Evolutionary conservation across 2,329 filamentous ascomycete species (phyloP).

Genomic region (Exophiala phaeomuriformis): DNA sequence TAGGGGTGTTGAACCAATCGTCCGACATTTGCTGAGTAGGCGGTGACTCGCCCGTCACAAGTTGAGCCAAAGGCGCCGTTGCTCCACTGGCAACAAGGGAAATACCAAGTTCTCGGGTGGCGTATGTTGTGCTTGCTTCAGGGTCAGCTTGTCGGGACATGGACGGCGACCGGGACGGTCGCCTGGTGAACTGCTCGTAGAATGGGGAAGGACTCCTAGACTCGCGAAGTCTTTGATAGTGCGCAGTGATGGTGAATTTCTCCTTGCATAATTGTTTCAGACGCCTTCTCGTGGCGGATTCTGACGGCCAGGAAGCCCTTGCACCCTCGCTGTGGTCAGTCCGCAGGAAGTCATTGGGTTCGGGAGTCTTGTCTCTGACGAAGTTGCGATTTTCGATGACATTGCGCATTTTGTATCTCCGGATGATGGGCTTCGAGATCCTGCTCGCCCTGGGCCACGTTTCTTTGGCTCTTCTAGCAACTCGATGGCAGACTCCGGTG

Average conservation of each 20-base stretch:
- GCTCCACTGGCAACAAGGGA: conserved; percentile 38
- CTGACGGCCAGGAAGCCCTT: conserved; percentile 48
- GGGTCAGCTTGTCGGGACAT: conserved; percentile 21
- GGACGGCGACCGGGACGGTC: conserved; percentile 22
- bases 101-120: conserved; percentile 40
- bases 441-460: conserved; percentile 46
- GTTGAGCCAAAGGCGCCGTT: conserved; percentile 33
- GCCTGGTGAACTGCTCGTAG: conserved; percentile 33
- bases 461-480: conserved; percentile 54
- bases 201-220: conserved; percentile 56
- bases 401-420: conserved; percentile 25
- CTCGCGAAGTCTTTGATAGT: conserved; percentile 57
- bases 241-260: conserved; percentile 55
- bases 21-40: conserved; percentile 24
- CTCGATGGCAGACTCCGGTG: conserved; percentile 56
- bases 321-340: conserved; percentile 22
- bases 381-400: conserved; percentile 21
- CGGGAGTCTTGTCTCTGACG: conserved; percentile 23
- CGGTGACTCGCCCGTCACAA: conserved; percentile 30
- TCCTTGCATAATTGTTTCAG: conserved; percentile 54
- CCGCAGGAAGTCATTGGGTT: conserved; percentile 25
- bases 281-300: conserved; percentile 51
- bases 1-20: conserved; percentile 35
- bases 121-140: conserved; percentile 32
- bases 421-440: conserved; percentile 27